Evolutionary conservation across 768 basidiomycete genomes (phyloP).

Genomic region (Fibroporia radiculosa): DNA sequence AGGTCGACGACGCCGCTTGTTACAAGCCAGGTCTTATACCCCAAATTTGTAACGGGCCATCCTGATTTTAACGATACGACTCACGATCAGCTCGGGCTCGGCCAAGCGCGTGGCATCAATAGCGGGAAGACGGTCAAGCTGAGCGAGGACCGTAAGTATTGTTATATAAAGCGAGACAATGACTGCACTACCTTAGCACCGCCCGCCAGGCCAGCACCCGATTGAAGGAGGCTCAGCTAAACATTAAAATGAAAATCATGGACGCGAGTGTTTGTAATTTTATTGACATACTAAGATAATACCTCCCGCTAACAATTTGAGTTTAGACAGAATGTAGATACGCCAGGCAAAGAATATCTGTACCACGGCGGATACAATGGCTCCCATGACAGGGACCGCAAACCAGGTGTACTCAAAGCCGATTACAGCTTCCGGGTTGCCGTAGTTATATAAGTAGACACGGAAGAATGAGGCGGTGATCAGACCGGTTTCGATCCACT

Average conservation of each 20-base stretch:
- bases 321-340: constrained; percentile 4
- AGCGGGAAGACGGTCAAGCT: constrained; percentile 1
- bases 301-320: background rate
- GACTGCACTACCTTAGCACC: background rate
- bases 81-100: background rate
- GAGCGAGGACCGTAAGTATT: background rate
- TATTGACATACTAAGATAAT: constrained; percentile 2
- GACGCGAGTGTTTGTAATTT: background rate
- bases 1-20: constrained; percentile 2
- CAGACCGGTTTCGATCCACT: constrained; percentile 11
- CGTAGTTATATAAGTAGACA: constrained; percentile 6
- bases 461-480: constrained; percentile 6
- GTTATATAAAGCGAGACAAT: background rate
- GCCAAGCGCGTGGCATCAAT: background rate
- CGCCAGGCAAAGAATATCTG: constrained; percentile 9
- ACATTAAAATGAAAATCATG: background rate
- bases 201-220: background rate
- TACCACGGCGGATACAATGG: constrained; percentile 4
- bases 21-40: constrained; percentile 1
- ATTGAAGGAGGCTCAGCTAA: background rate
- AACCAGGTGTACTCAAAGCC: constrained; percentile 9
- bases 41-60: background rate
- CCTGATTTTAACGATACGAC: background rate
- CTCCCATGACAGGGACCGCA: constrained; percentile 9
- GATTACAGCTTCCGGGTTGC: background rate